phyloP scores from a whole-genome alignment of 2,329 filamentous ascomycete genomes.

The Talaromyces sp. region DNA sequence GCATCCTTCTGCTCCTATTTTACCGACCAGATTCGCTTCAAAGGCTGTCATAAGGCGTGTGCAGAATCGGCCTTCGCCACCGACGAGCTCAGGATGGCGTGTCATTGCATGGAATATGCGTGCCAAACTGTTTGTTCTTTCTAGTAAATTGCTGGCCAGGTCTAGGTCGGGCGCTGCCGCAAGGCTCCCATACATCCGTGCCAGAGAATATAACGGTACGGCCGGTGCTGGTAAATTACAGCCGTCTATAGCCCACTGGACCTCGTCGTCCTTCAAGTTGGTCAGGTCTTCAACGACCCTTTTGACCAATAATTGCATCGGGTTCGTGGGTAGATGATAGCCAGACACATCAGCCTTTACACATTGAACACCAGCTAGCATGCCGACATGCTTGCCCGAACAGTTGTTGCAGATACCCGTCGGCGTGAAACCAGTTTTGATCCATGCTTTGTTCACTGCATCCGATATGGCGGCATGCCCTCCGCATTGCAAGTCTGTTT shows the following conservation, averaged over 20 bases:
- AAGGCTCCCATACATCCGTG: constrained; percentile 36
- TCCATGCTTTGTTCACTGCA: constrained; percentile 39
- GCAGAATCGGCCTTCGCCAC: constrained; percentile 47
- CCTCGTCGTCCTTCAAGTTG: constrained; percentile 24
- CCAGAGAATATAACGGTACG: constrained; percentile 37
- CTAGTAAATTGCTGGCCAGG: background rate
- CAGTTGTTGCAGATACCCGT: constrained; percentile 46
- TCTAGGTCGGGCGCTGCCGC: constrained; percentile 30
- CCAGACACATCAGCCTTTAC: constrained; percentile 30
- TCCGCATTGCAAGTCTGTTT: constrained; percentile 43
- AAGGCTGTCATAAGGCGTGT: constrained; percentile 45
- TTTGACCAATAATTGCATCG: constrained; percentile 41
- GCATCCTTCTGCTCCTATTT: constrained; percentile 50
- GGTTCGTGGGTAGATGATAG: constrained; percentile 39
- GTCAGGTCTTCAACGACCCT: constrained; percentile 37
- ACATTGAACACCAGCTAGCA: constrained; percentile 43
- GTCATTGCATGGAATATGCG: constrained; percentile 45
- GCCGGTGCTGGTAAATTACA: constrained; percentile 50
- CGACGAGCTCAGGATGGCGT: constrained; percentile 43
- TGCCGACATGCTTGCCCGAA: constrained; percentile 49
- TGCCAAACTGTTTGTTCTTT: constrained; percentile 29
- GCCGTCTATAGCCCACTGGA: constrained; percentile 46
- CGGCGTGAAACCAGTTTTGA: constrained; percentile 37
- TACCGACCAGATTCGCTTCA: constrained; percentile 41
- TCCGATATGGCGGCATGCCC: constrained; percentile 40